These are phyloP conservation scores for Paraphoma sp. DNA, from an alignment of 2,329 filamentous ascomycete species.

Conservation along the genomic window DNA sequence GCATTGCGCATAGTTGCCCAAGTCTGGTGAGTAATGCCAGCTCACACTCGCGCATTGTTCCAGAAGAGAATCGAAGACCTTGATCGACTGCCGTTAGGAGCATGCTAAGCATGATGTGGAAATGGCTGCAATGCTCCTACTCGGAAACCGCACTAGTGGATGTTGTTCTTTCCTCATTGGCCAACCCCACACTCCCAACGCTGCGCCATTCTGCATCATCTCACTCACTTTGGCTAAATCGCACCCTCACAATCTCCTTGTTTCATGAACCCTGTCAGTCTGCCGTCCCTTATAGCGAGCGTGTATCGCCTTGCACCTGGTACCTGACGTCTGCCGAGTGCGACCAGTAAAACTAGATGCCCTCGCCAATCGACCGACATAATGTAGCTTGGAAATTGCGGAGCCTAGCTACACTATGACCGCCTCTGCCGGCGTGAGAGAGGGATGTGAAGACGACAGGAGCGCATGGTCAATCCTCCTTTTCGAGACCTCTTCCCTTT, in stretches of 20 bases:
- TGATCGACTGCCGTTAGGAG: background rate
- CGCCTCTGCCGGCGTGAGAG: no score
- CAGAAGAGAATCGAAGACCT: background rate
- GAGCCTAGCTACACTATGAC: no score
- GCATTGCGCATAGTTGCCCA: background rate
- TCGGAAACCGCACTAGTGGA: background rate
- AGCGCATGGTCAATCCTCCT: no score
- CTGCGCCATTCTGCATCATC: conserved; percentile 1
- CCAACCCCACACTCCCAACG: conserved; percentile 8
- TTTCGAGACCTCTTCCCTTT: no score
- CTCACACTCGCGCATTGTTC: background rate
- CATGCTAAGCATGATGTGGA: background rate
- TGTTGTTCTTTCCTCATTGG: conserved; percentile 3
- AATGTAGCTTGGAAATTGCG: no score
- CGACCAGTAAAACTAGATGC: no score
- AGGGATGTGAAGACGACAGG: no score
- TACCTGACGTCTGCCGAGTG: background rate
- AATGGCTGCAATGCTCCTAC: background rate
- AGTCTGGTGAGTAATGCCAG: background rate
- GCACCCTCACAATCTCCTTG: conserved; percentile 6
- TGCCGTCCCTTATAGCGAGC: background rate
- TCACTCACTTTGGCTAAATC: conserved; percentile 10
- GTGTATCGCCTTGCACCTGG: background rate
- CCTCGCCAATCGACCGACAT: no score
- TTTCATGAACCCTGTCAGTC: conserved; percentile 1